Conservation (phyloP, 495 filamentous ascomycete species). For the Aspergillus avenaceus region DNA sequence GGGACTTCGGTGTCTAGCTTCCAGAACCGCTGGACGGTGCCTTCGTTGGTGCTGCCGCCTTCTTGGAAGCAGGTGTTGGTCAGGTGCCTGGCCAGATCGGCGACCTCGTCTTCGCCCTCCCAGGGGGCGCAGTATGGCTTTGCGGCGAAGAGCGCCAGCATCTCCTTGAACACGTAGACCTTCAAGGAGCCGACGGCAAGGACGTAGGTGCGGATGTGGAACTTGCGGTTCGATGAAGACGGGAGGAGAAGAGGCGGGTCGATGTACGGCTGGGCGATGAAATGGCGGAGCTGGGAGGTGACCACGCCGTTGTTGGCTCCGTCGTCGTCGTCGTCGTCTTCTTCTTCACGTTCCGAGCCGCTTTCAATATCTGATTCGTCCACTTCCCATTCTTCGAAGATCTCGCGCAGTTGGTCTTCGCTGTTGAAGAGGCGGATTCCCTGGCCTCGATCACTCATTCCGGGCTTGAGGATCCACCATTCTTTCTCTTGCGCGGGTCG, state of each 20-base stretch:
- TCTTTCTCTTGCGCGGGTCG: slow-evolving; percentile 52
- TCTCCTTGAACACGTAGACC: slow-evolving; percentile 82
- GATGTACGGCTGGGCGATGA: slow-evolving; percentile 94
- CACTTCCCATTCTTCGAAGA: slow-evolving; percentile 87
- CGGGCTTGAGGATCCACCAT: slow-evolving; percentile 98
- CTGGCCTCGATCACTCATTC: slow-evolving; percentile 95
- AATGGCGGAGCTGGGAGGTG: slow-evolving; percentile 90
- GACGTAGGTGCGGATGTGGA: slow-evolving; percentile 91
- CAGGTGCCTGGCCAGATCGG: slow-evolving; percentile 66
- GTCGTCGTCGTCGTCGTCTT: slow-evolving; percentile 28
- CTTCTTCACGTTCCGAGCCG: slow-evolving; percentile 29
- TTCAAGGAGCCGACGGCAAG: slow-evolving; percentile 70
- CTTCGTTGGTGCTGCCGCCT: slow-evolving; percentile 46
- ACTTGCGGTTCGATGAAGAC: slow-evolving; percentile 67
- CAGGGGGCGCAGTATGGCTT: slow-evolving; percentile 54
- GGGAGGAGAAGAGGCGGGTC: slow-evolving; percentile 78
- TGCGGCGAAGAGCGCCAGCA: slow-evolving; percentile 89
- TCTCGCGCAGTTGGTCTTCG: slow-evolving; percentile 69
- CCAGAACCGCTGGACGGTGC: slow-evolving; percentile 69
- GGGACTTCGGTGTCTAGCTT: slow-evolving; percentile 47
- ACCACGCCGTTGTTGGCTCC: slow-evolving; percentile 59
- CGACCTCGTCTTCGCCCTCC: slow-evolving; percentile 42
- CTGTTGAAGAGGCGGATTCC: slow-evolving; percentile 85
- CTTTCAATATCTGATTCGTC: slow-evolving; percentile 47
- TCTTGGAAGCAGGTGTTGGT: slow-evolving; percentile 95